phyloP scores from a whole-genome alignment of 176 grass and related monocot genomes.

The Aechmea fasciata region DNA sequence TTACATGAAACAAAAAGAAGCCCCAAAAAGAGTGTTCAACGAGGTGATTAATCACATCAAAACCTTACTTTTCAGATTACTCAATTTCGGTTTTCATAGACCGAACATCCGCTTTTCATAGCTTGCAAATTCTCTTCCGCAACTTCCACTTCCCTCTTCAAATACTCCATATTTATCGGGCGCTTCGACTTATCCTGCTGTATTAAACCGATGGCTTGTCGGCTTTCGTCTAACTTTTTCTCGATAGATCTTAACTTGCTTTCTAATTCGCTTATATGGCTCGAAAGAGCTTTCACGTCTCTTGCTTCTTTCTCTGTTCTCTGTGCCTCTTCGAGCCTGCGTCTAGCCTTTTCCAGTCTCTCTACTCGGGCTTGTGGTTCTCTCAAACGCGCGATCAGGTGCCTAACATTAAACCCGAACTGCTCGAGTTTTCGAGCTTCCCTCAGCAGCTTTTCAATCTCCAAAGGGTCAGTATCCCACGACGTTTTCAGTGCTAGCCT shows the following conservation, averaged over 20 bases:
- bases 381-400: slow-evolving; percentile 51
- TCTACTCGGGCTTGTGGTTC: slow-evolving; percentile 36
- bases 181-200: slow-evolving; percentile 6
- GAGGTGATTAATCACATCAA: too few species aligned
- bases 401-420: slow-evolving; percentile 46
- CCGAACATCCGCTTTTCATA: slow-evolving; percentile 19
- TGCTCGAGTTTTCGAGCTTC: slow-evolving; percentile 25
- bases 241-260: slow-evolving; percentile 41
- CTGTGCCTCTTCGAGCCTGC: slow-evolving; percentile 40
- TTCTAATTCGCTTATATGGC: slow-evolving; percentile 35
- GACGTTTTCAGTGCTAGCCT: slow-evolving; percentile 40
- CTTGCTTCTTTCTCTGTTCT: slow-evolving; percentile 28
- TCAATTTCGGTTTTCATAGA: neutral
- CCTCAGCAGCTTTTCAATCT: slow-evolving; percentile 33
- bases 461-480: slow-evolving; percentile 31
- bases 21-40: too few species aligned
- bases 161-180: slow-evolving; percentile 20
- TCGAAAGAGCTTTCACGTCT: slow-evolving; percentile 30
- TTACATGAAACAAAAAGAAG: too few species aligned
- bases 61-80: too few species aligned
- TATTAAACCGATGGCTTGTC: slow-evolving; percentile 16
- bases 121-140: slow-evolving; percentile 37
- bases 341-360: slow-evolving; percentile 31
- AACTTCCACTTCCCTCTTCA: slow-evolving; percentile 46
- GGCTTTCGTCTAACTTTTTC: slow-evolving; percentile 37